These are phyloP conservation scores for Teratosphaeria nubilosa DNA, from an alignment of 2,329 filamentous ascomycete species.

Conservation along the genomic window DNA sequence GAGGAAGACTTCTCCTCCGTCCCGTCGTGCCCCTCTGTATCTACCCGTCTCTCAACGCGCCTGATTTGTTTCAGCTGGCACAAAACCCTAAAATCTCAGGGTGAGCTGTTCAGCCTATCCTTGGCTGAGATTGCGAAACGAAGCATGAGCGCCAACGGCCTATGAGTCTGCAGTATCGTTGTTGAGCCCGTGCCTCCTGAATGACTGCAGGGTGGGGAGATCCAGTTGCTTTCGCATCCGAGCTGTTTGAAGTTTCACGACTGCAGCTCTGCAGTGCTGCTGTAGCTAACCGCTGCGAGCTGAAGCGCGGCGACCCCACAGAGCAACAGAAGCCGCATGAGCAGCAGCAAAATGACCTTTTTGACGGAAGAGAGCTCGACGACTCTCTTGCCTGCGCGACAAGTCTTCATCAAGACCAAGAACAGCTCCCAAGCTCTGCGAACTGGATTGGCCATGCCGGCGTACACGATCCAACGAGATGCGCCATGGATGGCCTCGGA, in stretches of 20 bases:
- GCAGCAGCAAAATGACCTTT: slow-evolving; percentile 3
- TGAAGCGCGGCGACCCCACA: background rate
- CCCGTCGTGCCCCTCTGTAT: background rate
- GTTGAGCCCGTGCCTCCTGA: background rate
- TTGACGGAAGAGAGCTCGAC: slow-evolving; percentile 4
- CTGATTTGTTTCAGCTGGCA: background rate
- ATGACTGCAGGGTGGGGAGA: background rate
- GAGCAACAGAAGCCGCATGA: background rate
- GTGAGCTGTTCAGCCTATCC: background rate
- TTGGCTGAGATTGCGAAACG: background rate
- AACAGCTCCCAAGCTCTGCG: slow-evolving; percentile 6
- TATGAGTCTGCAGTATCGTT: background rate
- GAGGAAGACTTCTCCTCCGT: background rate
- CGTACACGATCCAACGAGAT: slow-evolving; percentile 26
- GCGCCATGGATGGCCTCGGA: slow-evolving; percentile 13
- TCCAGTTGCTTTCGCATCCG: background rate
- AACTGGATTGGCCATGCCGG: slow-evolving; percentile 25
- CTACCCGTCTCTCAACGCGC: background rate
- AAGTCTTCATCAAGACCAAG: slow-evolving; percentile 8
- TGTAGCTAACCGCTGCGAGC: background rate
- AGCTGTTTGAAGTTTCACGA: background rate
- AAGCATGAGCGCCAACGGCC: background rate
- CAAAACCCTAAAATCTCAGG: background rate
- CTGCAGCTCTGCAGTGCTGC: slow-evolving; percentile 11
- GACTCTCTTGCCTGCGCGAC: slow-evolving; percentile 4